These are phyloP conservation scores for Akanthomyces dipterigenus DNA, from an alignment of 2,329 filamentous ascomycete genomes.

Conservation along the genomic window DNA sequence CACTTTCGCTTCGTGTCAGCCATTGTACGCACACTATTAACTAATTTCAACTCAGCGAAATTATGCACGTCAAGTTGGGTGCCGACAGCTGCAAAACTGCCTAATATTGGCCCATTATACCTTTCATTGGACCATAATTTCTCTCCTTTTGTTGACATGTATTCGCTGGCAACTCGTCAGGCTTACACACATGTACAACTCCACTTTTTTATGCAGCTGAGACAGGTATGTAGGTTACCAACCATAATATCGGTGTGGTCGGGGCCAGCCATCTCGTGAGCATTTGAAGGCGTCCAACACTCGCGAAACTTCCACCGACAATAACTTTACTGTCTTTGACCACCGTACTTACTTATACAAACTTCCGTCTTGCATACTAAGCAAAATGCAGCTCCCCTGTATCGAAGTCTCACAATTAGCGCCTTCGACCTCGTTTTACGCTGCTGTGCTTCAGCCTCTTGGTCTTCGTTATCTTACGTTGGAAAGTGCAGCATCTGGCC, in stretches of 20 bases:
- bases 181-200: slow-evolving; percentile 7
- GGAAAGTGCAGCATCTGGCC: not conserved
- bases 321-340: not conserved
- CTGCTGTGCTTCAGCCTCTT: slow-evolving; percentile 69
- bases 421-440: slow-evolving; percentile 76
- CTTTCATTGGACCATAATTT: slow-evolving; percentile 5
- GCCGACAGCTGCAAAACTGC: slow-evolving; percentile 6
- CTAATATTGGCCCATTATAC: slow-evolving; percentile 8
- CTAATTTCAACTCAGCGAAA: not conserved
- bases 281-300: not conserved
- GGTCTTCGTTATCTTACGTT: slow-evolving; percentile 55
- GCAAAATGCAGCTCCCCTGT: slow-evolving; percentile 39
- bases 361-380: slow-evolving; percentile 2
- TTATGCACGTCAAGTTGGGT: not conserved
- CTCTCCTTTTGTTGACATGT: not conserved
- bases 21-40: not conserved
- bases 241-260: not conserved
- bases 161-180: not conserved
- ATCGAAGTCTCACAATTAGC: slow-evolving; percentile 69
- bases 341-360: not conserved
- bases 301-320: not conserved
- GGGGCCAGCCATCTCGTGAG: not conserved
- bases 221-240: not conserved
- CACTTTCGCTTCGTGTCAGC: not conserved
- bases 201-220: slow-evolving; percentile 9